Evolutionary conservation across 2,329 filamentous ascomycete genomes (phyloP).

Genomic region (Alternaria novae-zelandiae): DNA sequence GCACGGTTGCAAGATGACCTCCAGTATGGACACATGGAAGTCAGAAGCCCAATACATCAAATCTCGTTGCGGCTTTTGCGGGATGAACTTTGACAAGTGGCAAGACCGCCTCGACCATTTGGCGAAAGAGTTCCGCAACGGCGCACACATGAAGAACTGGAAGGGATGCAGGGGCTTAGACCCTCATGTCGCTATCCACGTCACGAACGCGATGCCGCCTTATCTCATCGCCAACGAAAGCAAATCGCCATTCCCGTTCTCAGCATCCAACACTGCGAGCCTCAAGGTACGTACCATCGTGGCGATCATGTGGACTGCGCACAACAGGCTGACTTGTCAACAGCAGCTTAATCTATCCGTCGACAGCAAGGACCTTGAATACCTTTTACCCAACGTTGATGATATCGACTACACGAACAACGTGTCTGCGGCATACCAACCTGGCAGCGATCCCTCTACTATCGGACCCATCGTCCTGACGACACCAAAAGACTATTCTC

Average conservation of each 20-base stretch:
- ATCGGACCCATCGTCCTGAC: slow-evolving; percentile 26
- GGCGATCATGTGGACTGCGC: background rate
- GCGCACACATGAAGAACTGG: slow-evolving; percentile 61
- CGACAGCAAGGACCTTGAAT: slow-evolving; percentile 33
- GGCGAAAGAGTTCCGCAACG: slow-evolving; percentile 61
- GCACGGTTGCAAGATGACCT: slow-evolving; percentile 67
- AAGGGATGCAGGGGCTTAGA: slow-evolving; percentile 62
- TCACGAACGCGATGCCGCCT: slow-evolving; percentile 60
- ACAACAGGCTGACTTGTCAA: slow-evolving; percentile 12
- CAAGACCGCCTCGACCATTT: slow-evolving; percentile 60
- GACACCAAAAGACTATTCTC: slow-evolving; percentile 23
- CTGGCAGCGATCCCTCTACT: slow-evolving; percentile 12
- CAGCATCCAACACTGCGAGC: slow-evolving; percentile 48
- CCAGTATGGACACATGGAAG: slow-evolving; percentile 70
- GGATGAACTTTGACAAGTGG: slow-evolving; percentile 57
- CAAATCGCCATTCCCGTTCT: slow-evolving; percentile 55
- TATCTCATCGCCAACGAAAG: slow-evolving; percentile 59
- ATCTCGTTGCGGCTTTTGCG: slow-evolving; percentile 62
- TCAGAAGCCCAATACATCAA: slow-evolving; percentile 62
- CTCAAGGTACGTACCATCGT: slow-evolving; percentile 31
- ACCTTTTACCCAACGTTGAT: slow-evolving; percentile 26
- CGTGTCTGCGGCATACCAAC: slow-evolving; percentile 26
- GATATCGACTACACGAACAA: slow-evolving; percentile 5
- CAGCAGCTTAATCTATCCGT: slow-evolving; percentile 26
- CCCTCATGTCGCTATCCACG: slow-evolving; percentile 54